A percentile compares a stretch with the other conserved stretches of the same genome.
Evolutionary conservation across 306 rosid genomes (phyloP).

Genomic region (Vigna reflexopilosa): DNA sequence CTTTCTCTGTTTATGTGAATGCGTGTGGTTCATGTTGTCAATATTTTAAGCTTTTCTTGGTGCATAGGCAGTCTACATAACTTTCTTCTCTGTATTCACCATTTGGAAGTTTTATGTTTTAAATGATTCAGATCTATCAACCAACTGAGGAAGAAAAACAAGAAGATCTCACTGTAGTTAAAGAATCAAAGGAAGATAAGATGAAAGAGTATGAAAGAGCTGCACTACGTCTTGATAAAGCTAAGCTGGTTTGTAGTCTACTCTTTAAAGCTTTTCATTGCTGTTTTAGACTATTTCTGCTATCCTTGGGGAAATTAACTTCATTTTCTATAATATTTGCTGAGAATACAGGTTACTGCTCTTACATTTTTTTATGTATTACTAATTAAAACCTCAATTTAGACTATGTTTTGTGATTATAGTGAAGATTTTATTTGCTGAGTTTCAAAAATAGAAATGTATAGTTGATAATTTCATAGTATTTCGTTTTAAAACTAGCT

Average conservation of each 20-base stretch:
- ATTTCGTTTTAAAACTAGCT: conserved; percentile 27
- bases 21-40: neutral
- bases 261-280: conserved; percentile 40
- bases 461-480: conserved; percentile 35
- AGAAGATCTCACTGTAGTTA: conserved; percentile 62
- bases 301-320: neutral
- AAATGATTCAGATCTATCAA: conserved; percentile 65
- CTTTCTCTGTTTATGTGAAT: conserved; percentile 25
- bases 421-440: neutral
- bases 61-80: neutral
- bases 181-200: conserved; percentile 73
- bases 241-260: conserved; percentile 74
- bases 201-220: conserved; percentile 79
- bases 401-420: conserved; percentile 22
- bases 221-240: conserved; percentile 67
- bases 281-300: conserved; percentile 7
- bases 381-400: conserved; percentile 11
- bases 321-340: conserved; percentile 20
- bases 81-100: conserved; percentile 32
- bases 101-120: conserved; percentile 24
- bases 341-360: neutral
- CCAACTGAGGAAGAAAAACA: conserved; percentile 59
- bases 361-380: neutral
- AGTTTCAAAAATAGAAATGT: conserved; percentile 6
- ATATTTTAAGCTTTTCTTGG: conserved; percentile 11